Evolutionary conservation across 1,284 basidiomycete genomes (phyloP), one percentile per base, ranked within the genome.

Genomic region (Salmacisia buchloeana): DNA sequence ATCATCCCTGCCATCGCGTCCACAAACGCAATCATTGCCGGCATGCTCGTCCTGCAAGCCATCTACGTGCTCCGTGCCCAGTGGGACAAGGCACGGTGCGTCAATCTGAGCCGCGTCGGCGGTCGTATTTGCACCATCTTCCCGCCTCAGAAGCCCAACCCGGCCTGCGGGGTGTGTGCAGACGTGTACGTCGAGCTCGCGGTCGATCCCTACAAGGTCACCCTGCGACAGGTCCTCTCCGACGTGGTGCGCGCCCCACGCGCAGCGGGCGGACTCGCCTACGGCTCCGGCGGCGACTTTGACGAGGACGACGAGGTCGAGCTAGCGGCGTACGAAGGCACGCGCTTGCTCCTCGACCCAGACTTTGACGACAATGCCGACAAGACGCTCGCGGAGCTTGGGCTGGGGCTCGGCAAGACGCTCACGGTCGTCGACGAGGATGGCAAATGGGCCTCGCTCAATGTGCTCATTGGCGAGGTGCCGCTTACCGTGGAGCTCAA

Each of bases 11-110:
- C 96, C 1, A 97, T 98, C 71, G 96, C 96, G 1, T 97, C 96
- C 0, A 99, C 96, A 7, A 99, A 99, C 80, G 96, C 96, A 13
- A 91, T 98, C 80, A 88, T 97, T 69, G 90, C 96, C 0, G 96
- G 94, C 0, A 83, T 96, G 36, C 91, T 97, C 71, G 92, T 97
- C 18, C 84, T 97, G 57, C 94, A 97, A 81, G 90, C 93, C 0
- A 82, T 97, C 13, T 88, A 92, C 64, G 84, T 96, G 31, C 84
- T 97, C 83, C 85, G 0, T 79, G 81, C 15, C 3, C 25, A 39
- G 12, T 73, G 70, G 71, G 38, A 62, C 36, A 60, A 62, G 45
- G 63, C 68, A 27, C 66, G 69, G 3, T 63, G 67, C 39, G 67
- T 76, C 36, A 66, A 66, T 12, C 54, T 77, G n/a, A 63, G 66